phyloP scores from a whole-genome alignment of 2,329 filamentous ascomycete species.

The Neofusicoccum parvum region DNA sequence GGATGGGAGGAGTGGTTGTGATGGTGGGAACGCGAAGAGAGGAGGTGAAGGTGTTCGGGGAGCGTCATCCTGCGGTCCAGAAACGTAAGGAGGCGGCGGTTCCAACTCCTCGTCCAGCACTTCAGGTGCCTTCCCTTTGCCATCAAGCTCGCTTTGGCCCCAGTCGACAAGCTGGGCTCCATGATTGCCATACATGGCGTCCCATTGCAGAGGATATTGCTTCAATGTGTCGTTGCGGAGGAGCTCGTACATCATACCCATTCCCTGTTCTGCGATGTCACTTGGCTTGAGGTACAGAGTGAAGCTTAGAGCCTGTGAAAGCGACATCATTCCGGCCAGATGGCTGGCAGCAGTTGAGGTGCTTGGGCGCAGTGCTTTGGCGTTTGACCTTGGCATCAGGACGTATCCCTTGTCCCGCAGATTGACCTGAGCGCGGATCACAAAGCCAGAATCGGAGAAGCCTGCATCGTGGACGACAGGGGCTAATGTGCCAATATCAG shows the following conservation, averaged over 20 bases:
- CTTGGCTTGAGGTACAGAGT: conserved; percentile 18
- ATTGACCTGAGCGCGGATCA: conserved; percentile 2
- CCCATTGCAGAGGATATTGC: conserved; percentile 4
- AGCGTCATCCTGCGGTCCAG: not conserved
- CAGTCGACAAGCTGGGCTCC: conserved; percentile 8
- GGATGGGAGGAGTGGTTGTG: not conserved
- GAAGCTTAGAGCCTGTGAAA: not conserved
- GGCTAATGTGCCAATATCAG: not conserved
- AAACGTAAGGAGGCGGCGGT: conserved; percentile 3
- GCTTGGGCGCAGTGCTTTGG: conserved; percentile 6
- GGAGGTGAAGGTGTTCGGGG: not conserved
- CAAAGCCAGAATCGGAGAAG: not conserved
- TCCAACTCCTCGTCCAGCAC: not conserved
- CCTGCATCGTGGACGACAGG: conserved; percentile 15
- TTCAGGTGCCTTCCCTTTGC: not conserved
- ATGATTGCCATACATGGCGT: not conserved
- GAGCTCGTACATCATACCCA: not conserved
- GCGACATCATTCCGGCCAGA: not conserved
- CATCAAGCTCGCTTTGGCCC: not conserved
- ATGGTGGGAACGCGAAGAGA: not conserved
- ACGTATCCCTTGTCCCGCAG: conserved; percentile 5
- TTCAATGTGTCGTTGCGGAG: not conserved
- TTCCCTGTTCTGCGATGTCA: conserved; percentile 10
- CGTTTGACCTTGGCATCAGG: conserved; percentile 10
- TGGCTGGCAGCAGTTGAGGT: conserved; percentile 2